phyloP scores from a whole-genome alignment of 2,329 filamentous ascomycete genomes.

The Chrysoporthe deuterocubensis region DNA sequence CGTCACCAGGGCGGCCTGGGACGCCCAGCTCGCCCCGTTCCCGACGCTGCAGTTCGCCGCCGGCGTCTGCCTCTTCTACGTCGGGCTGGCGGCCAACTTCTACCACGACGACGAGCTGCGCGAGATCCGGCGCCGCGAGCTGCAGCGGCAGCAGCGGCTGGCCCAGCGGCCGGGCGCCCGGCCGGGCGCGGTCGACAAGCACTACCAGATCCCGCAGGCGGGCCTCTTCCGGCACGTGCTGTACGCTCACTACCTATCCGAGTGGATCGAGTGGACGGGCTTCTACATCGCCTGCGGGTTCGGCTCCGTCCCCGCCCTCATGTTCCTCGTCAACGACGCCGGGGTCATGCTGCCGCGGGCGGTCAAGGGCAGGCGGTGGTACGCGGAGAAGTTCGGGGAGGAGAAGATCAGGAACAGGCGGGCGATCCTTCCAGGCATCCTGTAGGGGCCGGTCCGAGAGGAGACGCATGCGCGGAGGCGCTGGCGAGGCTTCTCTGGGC shows the following conservation, averaged over 20 bases:
- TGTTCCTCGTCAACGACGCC: slow-evolving; percentile 85
- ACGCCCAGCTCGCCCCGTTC: slow-evolving; percentile 41
- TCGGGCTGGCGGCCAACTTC: slow-evolving; percentile 80
- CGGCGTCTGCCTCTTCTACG: slow-evolving; percentile 75
- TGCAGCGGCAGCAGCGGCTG: slow-evolving; percentile 57
- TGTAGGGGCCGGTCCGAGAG: slow-evolving; percentile 17
- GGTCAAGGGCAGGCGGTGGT: slow-evolving; percentile 82
- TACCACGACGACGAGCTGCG: slow-evolving; percentile 89
- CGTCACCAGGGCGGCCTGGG: slow-evolving; percentile 59
- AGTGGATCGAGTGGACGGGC: slow-evolving; percentile 95
- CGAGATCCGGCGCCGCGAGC: slow-evolving; percentile 77
- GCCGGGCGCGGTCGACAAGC: slow-evolving; percentile 65
- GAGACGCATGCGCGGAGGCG: background rate
- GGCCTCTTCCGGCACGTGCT: slow-evolving; percentile 83
- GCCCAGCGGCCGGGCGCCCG: slow-evolving; percentile 39
- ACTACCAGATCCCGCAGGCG: slow-evolving; percentile 84
- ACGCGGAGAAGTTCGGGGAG: slow-evolving; percentile 83
- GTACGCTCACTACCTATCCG: slow-evolving; percentile 92
- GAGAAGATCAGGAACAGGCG: slow-evolving; percentile 77
- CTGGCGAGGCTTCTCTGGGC: background rate
- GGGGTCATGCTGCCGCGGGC: slow-evolving; percentile 89
- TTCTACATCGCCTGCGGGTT: slow-evolving; percentile 78
- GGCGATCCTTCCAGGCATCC: slow-evolving; percentile 67
- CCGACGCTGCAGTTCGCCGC: slow-evolving; percentile 53
- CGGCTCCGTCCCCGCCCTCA: slow-evolving; percentile 73